Base-by-base conservation (phyloP, 2,329 filamentous ascomycete genomes). In the Aspergillus ustus region DNA sequence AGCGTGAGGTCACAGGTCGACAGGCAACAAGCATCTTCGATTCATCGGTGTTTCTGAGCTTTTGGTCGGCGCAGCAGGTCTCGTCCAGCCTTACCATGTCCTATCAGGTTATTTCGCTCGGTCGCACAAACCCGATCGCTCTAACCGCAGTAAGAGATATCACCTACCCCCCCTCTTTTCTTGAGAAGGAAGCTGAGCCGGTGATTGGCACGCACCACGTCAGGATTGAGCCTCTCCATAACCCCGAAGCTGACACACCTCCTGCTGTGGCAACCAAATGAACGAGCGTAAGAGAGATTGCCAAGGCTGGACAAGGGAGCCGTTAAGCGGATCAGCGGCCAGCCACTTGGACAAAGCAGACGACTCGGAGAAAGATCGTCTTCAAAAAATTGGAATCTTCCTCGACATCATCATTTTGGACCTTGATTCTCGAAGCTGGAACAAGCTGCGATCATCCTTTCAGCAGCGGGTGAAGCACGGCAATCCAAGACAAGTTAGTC, bases 261-360 rank as follows among this genome's bases (percentile, higher is more conserved):
- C 52, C 60, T 59, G 52, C 56, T 56, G 62, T 64, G 63, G 63
- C 60, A 52, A 60, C 55, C 19, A 52, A 65, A 52, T 54, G 51
- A 54, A 34, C 43, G 13, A 22, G 22, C 31, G 43, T 37, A 25
- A 31, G 40, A 44, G 52, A 58, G 53, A 48, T 54, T 57, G 63
- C 60, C 62, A 66, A 62, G 60, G n/a, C 52, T 13, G 25, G 52
- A 59, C 60, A 61, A 60, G 60, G 54, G 48, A 45, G 34, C 63
- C 52, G 54, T 62, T 60, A 52, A 54, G 49, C 13, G 19, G 13
- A 40, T 52, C 51, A 51, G 52, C 29, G 52, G 48, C 52, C 37
- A 28, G 46, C n/a, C 19, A 19, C 25, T 29, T n/a, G 7, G 19
- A 29, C 45, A 17, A 57, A 29, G 37, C 59, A 51, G 13, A 50